Evolutionary conservation across 2,329 filamentous ascomycete genomes (phyloP), one percentile per base, ranked within the genome.

Genomic region (Scolecobasidium constrictum): DNA sequence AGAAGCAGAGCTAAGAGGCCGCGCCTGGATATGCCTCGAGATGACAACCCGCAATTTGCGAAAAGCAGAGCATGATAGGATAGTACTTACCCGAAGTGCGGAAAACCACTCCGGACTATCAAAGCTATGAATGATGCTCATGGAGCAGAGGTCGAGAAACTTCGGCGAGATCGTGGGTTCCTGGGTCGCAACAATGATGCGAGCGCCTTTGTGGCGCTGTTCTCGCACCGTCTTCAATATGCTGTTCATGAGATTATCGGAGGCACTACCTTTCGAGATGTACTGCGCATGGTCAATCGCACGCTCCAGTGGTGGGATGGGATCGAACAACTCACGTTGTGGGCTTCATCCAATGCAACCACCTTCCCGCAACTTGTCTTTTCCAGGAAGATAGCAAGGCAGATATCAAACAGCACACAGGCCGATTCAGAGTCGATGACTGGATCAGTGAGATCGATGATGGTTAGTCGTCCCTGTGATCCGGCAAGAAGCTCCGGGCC

Each of bases 91-190:
- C n/a, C 53, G 52, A 33, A 76, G 58, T 0, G 64, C 63, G 0
- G 54, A 52, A 20, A 77, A 68, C 81, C 81, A 85, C 2, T 69
- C 68, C 0, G 81, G 81, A 0, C 73, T 79, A 0, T 68, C 77
- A 56, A 88, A 88, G 0, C 79, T 71, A 53, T 88, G 83, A 0
- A 87, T 75, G n/a, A 87, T 68, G 0, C 77, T 82, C n/a, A 83
- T 63, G 1, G 75, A 78, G 56, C 79, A 86, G 0, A 90, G 64
- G 42, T 86, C 81, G 0, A 90, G 67, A 0, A 92, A 68, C 13
- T 71, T 69, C 0, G 77, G 75, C 0, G 78, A 80, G 3, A 88
- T 69, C 0, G 81, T 85, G 0, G 83, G 84, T 52, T 90, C 84
- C 53, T 92, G 83, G 0, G 83, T 90, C 0, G 82, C 78, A 22